Evolutionary conservation across 2,329 filamentous ascomycete species (phyloP).

Genomic region (Albophoma yamanashiensis): DNA sequence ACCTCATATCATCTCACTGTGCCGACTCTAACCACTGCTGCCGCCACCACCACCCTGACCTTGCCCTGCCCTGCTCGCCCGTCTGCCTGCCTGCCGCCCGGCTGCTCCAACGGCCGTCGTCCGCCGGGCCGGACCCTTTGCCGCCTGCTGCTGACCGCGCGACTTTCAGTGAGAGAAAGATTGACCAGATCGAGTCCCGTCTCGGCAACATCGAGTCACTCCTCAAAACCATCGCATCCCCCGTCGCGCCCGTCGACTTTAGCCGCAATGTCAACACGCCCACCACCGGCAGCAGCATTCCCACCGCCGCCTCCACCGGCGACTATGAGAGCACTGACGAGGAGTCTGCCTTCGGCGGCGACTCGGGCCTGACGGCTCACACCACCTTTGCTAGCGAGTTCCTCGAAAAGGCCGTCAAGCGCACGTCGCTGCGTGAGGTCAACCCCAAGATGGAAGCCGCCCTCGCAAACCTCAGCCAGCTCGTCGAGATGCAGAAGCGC

Average conservation of each 20-base stretch:
- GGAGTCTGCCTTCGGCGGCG: conserved; percentile 33
- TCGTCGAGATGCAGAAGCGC: conserved; percentile 39
- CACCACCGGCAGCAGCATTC: conserved; percentile 12
- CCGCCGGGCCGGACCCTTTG: background rate
- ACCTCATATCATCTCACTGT: background rate
- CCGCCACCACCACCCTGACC: background rate
- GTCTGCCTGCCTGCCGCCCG: background rate
- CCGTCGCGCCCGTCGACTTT: conserved; percentile 10
- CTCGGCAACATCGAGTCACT: conserved; percentile 34
- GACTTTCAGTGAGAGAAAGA: conserved; percentile 37
- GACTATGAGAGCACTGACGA: conserved; percentile 27
- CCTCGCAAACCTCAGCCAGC: conserved; percentile 38
- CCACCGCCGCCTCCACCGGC: conserved; percentile 17
- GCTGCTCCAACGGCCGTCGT: background rate
- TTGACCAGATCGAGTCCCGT: conserved; percentile 34
- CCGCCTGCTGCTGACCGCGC: background rate
- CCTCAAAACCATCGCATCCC: conserved; percentile 25
- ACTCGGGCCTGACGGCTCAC: conserved; percentile 37
- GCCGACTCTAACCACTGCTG: background rate
- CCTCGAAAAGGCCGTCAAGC: conserved; percentile 39
- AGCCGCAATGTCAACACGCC: conserved; percentile 9
- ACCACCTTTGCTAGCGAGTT: conserved; percentile 44
- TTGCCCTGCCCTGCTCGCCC: background rate
- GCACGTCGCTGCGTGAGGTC: conserved; percentile 32
- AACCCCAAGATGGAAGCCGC: conserved; percentile 42